Evolutionary conservation across 2,329 filamentous ascomycete species (phyloP).

Genomic region (Scopulariopsis brevicaulis): DNA sequence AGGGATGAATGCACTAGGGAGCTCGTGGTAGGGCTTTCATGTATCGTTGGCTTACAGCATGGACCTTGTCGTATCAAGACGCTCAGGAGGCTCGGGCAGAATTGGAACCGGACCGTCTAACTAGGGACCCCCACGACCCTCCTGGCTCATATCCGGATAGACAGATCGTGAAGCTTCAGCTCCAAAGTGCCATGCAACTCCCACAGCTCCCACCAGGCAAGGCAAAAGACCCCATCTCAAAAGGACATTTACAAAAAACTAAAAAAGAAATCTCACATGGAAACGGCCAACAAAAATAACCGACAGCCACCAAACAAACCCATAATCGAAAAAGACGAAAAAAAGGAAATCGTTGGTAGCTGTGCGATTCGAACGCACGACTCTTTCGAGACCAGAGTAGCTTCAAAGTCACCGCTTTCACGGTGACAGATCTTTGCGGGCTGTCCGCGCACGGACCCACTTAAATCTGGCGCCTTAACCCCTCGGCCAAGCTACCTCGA

Average conservation of each 20-base stretch:
- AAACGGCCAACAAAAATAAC: neutral
- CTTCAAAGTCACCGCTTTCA: slow-evolving; percentile 14
- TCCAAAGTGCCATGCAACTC: no score
- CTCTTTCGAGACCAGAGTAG: slow-evolving; percentile 16
- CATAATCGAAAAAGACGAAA: neutral
- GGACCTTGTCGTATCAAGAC: no score
- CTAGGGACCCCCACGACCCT: no score
- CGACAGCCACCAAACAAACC: neutral
- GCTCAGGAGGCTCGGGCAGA: no score
- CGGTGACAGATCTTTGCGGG: neutral
- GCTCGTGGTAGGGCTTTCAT: no score
- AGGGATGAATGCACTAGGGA: no score
- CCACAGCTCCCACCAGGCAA: no score
- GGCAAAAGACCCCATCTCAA: no score
- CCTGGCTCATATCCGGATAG: neutral
- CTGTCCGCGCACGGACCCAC: neutral
- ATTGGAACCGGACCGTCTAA: no score
- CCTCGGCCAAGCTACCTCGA: neutral
- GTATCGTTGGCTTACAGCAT: no score
- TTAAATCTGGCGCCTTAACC: neutral
- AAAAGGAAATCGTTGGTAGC: slow-evolving; percentile 3
- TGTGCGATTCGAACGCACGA: slow-evolving; percentile 8
- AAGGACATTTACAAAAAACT: no score
- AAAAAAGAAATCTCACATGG: no score
- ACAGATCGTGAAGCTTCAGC: neutral